Conservation (phyloP, 352 stramenopile genomes). For the Phytophthora kernoviae region DNA sequence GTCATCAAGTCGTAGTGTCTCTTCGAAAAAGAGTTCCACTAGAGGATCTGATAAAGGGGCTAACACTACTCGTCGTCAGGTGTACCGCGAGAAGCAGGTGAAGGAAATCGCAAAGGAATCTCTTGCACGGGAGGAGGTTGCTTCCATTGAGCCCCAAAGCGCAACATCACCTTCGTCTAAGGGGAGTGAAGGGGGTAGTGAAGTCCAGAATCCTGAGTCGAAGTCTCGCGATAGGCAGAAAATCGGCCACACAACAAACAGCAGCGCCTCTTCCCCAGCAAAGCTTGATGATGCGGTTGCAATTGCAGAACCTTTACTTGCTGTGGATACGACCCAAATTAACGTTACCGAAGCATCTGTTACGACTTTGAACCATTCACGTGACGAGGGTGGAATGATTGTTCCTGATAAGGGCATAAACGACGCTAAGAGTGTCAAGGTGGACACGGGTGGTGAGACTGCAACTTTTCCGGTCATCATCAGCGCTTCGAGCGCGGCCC, state of each 20-base stretch:
- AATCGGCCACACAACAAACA: neutral
- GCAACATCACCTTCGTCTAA: conserved; percentile 9
- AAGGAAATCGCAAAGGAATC: conserved; percentile 24
- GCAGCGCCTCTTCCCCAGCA: neutral
- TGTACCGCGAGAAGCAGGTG: conserved; percentile 68
- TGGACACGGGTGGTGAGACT: neutral
- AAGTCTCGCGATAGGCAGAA: conserved; percentile 6
- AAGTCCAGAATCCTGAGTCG: conserved; percentile 3
- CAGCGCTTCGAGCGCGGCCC: neutral
- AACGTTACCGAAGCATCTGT: neutral
- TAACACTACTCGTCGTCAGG: conserved; percentile 39
- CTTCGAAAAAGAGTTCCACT: conserved; percentile 24
- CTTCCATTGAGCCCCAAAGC: conserved; percentile 1
- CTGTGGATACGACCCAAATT: neutral
- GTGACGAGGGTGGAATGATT: too few species aligned
- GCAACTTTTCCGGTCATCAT: neutral
- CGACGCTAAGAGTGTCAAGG: neutral
- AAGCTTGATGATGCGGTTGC: neutral
- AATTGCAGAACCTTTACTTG: neutral
- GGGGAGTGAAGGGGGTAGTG: conserved; percentile 6
- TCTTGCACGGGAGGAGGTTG: neutral
- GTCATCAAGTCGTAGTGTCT: conserved; percentile 20
- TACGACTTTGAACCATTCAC: neutral
- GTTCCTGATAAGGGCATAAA: too few species aligned
- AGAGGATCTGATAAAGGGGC: conserved; percentile 29